A percentile compares a stretch with the other conserved stretches of the same genome.
Evolutionary conservation across 2,329 filamentous ascomycete species (phyloP).

Genomic region (Zymoseptoria crescenta): DNA sequence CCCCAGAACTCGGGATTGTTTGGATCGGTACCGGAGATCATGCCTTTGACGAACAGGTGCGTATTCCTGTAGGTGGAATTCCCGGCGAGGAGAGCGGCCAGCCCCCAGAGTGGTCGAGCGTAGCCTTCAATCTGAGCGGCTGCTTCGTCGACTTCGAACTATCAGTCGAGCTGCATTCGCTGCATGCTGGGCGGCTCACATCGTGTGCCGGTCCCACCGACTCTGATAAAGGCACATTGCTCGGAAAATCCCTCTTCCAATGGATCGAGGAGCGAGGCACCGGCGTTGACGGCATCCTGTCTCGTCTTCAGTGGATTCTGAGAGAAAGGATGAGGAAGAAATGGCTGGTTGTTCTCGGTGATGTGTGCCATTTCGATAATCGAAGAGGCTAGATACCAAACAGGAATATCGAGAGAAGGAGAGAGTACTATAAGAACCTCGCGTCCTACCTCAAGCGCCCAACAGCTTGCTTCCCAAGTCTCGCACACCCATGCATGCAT

Average conservation of each 20-base stretch:
- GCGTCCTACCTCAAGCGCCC: no score
- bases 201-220: constrained; percentile 63
- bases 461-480: no score
- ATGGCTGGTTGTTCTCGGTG: constrained; percentile 36
- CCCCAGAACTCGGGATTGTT: constrained; percentile 68
- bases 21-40: constrained; percentile 64
- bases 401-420: no score
- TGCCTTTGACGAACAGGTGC: constrained; percentile 60
- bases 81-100: constrained; percentile 63
- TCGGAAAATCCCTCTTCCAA: constrained; percentile 66
- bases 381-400: no score
- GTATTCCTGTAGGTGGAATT: constrained; percentile 57
- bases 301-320: constrained; percentile 35
- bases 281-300: constrained; percentile 37
- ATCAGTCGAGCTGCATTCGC: neutral
- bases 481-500: no score
- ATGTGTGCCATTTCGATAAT: constrained; percentile 1
- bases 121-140: constrained; percentile 72
- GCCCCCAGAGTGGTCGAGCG: constrained; percentile 66
- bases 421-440: no score
- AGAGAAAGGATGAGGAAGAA: constrained; percentile 36
- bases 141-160: constrained; percentile 53
- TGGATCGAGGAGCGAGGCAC: constrained; percentile 55
- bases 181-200: constrained; percentile 30
- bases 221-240: constrained; percentile 55